Percentiles rank a stretch among this genome's conserved stretches.
Conservation (phyloP, 805 yeast genomes). For the Hanseniaspora singularis region DNA sequence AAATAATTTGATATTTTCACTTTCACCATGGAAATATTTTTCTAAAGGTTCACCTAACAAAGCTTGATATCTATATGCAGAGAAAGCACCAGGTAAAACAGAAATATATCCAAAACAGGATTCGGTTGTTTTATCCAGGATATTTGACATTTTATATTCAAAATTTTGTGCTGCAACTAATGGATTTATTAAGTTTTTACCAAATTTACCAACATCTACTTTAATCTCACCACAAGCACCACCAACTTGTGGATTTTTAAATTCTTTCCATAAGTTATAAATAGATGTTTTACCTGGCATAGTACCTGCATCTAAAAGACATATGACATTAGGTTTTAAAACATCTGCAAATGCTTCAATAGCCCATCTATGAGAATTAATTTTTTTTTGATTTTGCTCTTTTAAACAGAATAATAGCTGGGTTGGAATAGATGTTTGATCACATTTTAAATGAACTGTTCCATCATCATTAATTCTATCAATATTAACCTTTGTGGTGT, state of each 20-base stretch:
- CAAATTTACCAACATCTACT: slow-evolving; percentile 61
- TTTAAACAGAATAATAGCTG: slow-evolving; percentile 83
- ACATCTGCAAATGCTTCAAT: slow-evolving; percentile 83
- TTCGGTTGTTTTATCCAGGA: slow-evolving; percentile 91
- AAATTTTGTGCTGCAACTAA: slow-evolving; percentile 92
- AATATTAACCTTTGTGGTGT: slow-evolving; percentile 83
- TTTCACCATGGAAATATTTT: slow-evolving; percentile 87
- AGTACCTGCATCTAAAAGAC: slow-evolving; percentile 88
- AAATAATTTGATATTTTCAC: slow-evolving; percentile 64
- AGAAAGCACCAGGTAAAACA: slow-evolving; percentile 92
- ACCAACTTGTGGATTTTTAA: slow-evolving; percentile 67
- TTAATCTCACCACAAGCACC: slow-evolving; percentile 98
- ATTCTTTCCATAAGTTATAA: slow-evolving; percentile 81
- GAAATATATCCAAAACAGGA: slow-evolving; percentile 88
- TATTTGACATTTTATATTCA: slow-evolving; percentile 91
- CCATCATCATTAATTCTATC: slow-evolving; percentile 48
- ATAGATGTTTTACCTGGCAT: slow-evolving; percentile 75
- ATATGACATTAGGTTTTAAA: slow-evolving; percentile 69
- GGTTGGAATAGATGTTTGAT: slow-evolving; percentile 55
- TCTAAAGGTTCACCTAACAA: slow-evolving; percentile 74
- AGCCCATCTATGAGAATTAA: slow-evolving; percentile 95
- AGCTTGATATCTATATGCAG: slow-evolving; percentile 83
- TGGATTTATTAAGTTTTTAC: slow-evolving; percentile 56
- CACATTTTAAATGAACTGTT: slow-evolving; percentile 40
- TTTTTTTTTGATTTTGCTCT: slow-evolving; percentile 78